These are phyloP conservation scores for Euphrasia arctica DNA, from an alignment of 305 asterid species.

Conservation along the genomic window DNA sequence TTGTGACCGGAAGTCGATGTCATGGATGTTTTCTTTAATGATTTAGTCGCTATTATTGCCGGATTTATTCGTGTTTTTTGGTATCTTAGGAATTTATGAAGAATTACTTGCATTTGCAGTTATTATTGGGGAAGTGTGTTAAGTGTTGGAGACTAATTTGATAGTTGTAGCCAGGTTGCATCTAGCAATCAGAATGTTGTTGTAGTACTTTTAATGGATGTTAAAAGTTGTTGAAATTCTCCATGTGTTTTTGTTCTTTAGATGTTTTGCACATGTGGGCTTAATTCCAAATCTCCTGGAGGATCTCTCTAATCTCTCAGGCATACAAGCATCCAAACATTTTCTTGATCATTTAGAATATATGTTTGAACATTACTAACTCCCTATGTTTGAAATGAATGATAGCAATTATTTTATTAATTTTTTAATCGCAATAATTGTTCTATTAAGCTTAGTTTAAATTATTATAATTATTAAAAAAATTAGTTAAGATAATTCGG, in stretches of 20 bases:
- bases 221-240: background rate
- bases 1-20: constrained; percentile 34
- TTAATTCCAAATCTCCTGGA: too few relatives aligned
- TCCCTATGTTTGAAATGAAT: too few relatives aligned
- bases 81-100: constrained; percentile 23
- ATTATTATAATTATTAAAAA: too few relatives aligned
- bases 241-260: background rate
- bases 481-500: too few relatives aligned
- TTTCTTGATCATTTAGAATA: too few relatives aligned
- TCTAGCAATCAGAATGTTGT: constrained; percentile 36
- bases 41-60: constrained; percentile 7
- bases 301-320: too few relatives aligned
- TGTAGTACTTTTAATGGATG: constrained; percentile 30
- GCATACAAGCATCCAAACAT: too few relatives aligned
- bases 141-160: constrained; percentile 17
- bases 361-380: too few relatives aligned
- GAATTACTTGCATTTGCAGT: constrained; percentile 30
- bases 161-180: constrained; percentile 30
- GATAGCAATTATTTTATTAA: too few relatives aligned
- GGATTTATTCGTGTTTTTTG: background rate
- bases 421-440: too few relatives aligned
- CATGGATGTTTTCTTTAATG: constrained; percentile 19
- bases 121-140: constrained; percentile 7
- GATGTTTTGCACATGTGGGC: background rate
- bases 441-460: too few relatives aligned